These are phyloP conservation scores for Aspergillus ochraceoroseus DNA, from an alignment of 2,329 filamentous ascomycete species.

Conservation along the genomic window DNA sequence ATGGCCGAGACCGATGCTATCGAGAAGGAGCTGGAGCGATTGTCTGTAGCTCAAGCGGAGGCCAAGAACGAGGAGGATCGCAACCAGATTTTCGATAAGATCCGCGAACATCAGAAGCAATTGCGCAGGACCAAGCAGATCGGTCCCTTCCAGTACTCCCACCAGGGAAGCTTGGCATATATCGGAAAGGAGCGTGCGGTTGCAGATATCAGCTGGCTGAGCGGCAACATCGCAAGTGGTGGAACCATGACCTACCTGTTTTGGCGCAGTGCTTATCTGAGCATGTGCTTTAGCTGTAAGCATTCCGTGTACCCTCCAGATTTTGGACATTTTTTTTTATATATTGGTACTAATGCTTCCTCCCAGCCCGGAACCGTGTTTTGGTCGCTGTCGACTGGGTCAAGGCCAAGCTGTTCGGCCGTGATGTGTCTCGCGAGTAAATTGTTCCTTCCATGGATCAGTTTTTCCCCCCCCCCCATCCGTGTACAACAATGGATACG, in stretches of 20 bases:
- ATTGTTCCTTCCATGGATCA: slow-evolving; percentile 12
- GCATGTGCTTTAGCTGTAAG: slow-evolving; percentile 99
- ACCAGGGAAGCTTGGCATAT: slow-evolving; percentile 94
- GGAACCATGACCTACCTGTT: slow-evolving; percentile 95
- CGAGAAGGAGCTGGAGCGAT: slow-evolving; percentile 66
- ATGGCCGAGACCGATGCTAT: slow-evolving; percentile 91
- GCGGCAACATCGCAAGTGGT: slow-evolving; percentile 90
- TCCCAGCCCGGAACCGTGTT: slow-evolving; percentile 79
- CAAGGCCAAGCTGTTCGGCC: slow-evolving; percentile 94
- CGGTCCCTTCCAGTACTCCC: slow-evolving; percentile 96
- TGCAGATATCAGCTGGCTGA: slow-evolving; percentile 94
- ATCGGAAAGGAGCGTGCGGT: slow-evolving; percentile 98
- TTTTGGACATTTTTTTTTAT: background rate
- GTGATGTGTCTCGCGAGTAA: slow-evolving; percentile 65
- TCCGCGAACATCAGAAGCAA: slow-evolving; percentile 80
- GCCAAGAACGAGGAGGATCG: slow-evolving; percentile 59
- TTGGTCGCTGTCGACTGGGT: slow-evolving; percentile 92
- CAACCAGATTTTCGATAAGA: slow-evolving; percentile 62
- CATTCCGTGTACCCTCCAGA: slow-evolving; percentile 34
- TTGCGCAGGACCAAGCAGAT: slow-evolving; percentile 86
- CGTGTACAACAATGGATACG: slow-evolving; percentile 18
- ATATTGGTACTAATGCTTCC: slow-evolving; percentile 15
- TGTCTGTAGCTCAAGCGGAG: slow-evolving; percentile 62
- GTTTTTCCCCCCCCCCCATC: slow-evolving; percentile 10
- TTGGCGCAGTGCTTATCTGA: slow-evolving; percentile 96